Base-by-base conservation (phyloP, 2,329 filamentous ascomycete genomes). In the Hirsutella thompsonii region DNA sequence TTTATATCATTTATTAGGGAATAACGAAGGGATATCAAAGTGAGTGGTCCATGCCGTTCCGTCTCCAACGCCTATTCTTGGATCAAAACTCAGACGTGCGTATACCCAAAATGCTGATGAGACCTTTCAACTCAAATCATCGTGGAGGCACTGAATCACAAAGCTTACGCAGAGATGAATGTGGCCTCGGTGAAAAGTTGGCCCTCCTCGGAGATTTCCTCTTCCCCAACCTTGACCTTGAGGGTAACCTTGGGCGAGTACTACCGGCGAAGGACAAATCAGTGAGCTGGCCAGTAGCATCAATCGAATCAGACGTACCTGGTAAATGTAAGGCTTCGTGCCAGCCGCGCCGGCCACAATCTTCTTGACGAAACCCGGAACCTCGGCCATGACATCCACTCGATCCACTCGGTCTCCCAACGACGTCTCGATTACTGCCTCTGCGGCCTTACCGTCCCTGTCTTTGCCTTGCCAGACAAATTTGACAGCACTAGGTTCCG, bases 261-360 rank as follows among this genome's bases (percentile, higher is more conserved):
- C 83, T 94, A 48, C 13, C 40, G 13, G 5, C 28, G 8, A 21
- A 30, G 11, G n/a, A 42, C 4, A 8, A 21, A 19, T 26, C 20
- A 40, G 38, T 11, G 20, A 26, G 8, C 10, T 8, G 10, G 9
- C 14, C n/a, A 3, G 8, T 14, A 11, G 10, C 16, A n/a, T 30
- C 23, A 38, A 30, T 28, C 20, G 36, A 32, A 32, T 39, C 30
- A 38, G 23, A 59, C 72, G 49, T 62, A 89, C 86, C 73, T 94
- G 92, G 66, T 95, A 98, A 53, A 98, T 96, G 62, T 95, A 98
- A 5, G 92, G 92, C 69, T 88, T 92, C 21, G 92, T 94, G 47
- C 92, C 92, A 3, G 82, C 87, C 11, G 90, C 86, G 48, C 76
- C 81, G 35, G 85, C 85, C 20, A 94, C 88, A 57, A 98, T 87